Evolutionary conservation across 1,284 basidiomycete genomes (phyloP).

Genomic region (Porogramme epimiltina): DNA sequence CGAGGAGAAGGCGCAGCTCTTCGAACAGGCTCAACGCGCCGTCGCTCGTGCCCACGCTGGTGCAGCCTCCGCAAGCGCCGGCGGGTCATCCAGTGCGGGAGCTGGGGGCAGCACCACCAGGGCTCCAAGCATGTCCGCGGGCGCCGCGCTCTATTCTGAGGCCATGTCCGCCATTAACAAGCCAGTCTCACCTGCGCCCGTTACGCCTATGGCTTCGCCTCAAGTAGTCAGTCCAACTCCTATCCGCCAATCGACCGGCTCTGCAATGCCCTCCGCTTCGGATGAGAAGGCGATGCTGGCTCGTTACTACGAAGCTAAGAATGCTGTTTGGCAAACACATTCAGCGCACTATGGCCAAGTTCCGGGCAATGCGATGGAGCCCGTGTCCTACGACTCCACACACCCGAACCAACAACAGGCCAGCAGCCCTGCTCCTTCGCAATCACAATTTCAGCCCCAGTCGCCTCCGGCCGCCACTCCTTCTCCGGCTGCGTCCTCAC

Average conservation of each 20-base stretch:
- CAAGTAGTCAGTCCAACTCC: neutral
- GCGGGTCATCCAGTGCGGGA: neutral
- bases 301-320: conserved; percentile 70
- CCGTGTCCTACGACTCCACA: conserved; percentile 58
- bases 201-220: neutral
- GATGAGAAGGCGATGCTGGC: conserved; percentile 67
- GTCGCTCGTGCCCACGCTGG: conserved; percentile 32
- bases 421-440: neutral
- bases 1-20: conserved; percentile 71
- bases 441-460: neutral
- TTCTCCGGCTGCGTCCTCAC: conserved; percentile 25
- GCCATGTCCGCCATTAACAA: conserved; percentile 44
- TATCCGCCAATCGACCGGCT: neutral
- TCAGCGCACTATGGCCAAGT: conserved; percentile 33
- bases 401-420: conserved; percentile 40
- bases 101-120: neutral
- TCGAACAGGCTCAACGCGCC: conserved; percentile 63
- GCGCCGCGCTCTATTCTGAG: conserved; percentile 46
- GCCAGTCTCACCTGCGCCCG: conserved; percentile 6
- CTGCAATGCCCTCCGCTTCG: conserved; percentile 37
- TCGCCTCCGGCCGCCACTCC: conserved; percentile 21
- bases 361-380: conserved; percentile 24
- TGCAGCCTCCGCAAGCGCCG: conserved; percentile 5
- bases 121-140: conserved; percentile 35
- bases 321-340: conserved; percentile 63